Base-by-base conservation (phyloP, 148 eudicot genomes). In the Linanthus parryae region DNA sequence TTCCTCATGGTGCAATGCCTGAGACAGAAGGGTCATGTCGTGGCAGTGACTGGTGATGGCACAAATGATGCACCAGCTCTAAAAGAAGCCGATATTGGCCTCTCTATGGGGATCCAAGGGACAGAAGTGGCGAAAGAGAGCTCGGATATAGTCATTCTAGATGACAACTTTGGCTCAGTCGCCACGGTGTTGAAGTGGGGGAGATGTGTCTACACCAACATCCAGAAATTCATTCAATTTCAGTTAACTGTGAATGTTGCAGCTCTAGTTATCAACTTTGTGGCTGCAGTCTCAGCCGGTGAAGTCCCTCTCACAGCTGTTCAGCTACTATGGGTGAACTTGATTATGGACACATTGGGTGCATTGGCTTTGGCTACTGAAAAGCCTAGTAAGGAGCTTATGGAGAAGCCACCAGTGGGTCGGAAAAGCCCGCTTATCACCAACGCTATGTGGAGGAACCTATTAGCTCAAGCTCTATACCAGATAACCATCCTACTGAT, bases 401-500 rank as follows among this genome's bases (percentile, higher is more conserved):
- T 54, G 60, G n/a, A 46, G 5, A 48, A 54, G 47, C 40, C 48
- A 8, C 67, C 67, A 0, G 60, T 46, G 23, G 55, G 55, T 3
- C 38, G 61, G 10, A 44, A 20, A 0, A 24, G 29, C 14, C 61
- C 56, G 2, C 52, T 63, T 0, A 63, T 55, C 23, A 63, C 55
- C 31, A 55, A 56, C 27, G 33, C 47, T 10, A 63, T 63, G 68
- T 55, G 68, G 61, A 38, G 61, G 36, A 63, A 63, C 35, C 9
- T 63, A 7, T 20, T 56, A 0, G 26, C 55, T 25, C 68, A 63
- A 7, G 66, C 59, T 13, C 2, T 30, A 6, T 56, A 63, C 14
- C 68, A 63, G 13, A 63, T 63, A 2, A 5, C 26, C 0, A 47
- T 29, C 42, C 48, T 63, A 11, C 38, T 63, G 18, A 40, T 11